These are phyloP conservation scores for Trichosporon ovoides DNA, from an alignment of 1,284 basidiomycete species.

Conservation along the genomic window DNA sequence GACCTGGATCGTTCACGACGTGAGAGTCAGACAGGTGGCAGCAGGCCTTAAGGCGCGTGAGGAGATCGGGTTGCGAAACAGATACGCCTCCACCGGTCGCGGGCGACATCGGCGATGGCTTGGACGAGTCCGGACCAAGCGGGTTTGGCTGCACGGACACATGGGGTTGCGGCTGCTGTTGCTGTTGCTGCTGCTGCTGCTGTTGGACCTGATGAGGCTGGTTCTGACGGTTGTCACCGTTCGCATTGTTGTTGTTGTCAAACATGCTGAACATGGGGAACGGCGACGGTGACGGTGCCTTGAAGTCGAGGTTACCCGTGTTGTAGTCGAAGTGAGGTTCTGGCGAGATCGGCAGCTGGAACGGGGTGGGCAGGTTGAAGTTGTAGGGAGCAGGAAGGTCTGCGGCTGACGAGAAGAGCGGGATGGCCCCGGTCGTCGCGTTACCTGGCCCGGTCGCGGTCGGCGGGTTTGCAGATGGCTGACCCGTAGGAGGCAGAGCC, in stretches of 20 bases:
- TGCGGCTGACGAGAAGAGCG: slow-evolving; percentile 19
- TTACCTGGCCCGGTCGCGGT: slow-evolving; percentile 2
- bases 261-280: slow-evolving; percentile 20
- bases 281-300: background rate
- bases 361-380: slow-evolving; percentile 40
- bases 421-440: slow-evolving; percentile 7
- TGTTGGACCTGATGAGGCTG: slow-evolving; percentile 9
- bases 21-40: slow-evolving; percentile 48
- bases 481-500: background rate
- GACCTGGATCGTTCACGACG: slow-evolving; percentile 48
- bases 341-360: slow-evolving; percentile 37
- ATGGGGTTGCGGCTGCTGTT: background rate
- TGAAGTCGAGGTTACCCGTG: slow-evolving; percentile 10
- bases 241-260: slow-evolving; percentile 9
- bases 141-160: slow-evolving; percentile 4
- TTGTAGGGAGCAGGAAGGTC: slow-evolving; percentile 33
- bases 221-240: background rate
- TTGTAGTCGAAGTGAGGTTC: slow-evolving; percentile 27
- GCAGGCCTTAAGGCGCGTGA: slow-evolving; percentile 45
- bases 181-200: slow-evolving; percentile 8
- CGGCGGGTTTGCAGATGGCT: background rate
- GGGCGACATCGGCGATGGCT: slow-evolving; percentile 16
- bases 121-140: background rate
- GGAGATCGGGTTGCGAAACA: slow-evolving; percentile 38
- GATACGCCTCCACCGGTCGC: slow-evolving; percentile 10